Evolutionary conservation across 805 yeast species (phyloP).

Genomic region (Candida ulmi): DNA sequence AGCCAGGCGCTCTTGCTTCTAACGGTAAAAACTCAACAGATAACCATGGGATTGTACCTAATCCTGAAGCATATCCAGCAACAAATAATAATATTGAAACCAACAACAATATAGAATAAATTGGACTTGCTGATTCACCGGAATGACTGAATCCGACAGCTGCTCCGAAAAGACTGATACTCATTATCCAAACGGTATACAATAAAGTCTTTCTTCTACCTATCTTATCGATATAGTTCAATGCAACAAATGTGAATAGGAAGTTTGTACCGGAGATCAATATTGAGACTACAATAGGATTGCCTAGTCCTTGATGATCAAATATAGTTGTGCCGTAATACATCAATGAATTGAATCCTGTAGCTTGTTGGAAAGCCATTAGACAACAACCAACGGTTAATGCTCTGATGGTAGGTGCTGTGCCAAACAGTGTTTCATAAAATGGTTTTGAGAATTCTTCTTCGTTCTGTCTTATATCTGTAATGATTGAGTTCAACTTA

Average conservation of each 20-base stretch:
- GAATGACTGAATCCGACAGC: slow-evolving; percentile 22
- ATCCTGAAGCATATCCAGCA: slow-evolving; percentile 36
- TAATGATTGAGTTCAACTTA: slow-evolving; percentile 42
- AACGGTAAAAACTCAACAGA: slow-evolving; percentile 39
- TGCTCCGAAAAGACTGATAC: slow-evolving; percentile 28
- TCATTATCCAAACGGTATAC: slow-evolving; percentile 34
- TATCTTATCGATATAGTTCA: slow-evolving; percentile 41
- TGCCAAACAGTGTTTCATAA: slow-evolving; percentile 5
- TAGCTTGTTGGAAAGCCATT: slow-evolving; percentile 51
- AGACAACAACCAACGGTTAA: slow-evolving; percentile 44
- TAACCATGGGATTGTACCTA: slow-evolving; percentile 42
- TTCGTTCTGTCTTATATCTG: slow-evolving; percentile 26
- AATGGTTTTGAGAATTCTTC: slow-evolving; percentile 4
- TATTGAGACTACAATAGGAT: slow-evolving; percentile 53
- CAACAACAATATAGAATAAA: slow-evolving; percentile 19
- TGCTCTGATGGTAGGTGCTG: slow-evolving; percentile 31
- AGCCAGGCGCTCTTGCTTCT: slow-evolving; percentile 36
- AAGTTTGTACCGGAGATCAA: slow-evolving; percentile 51
- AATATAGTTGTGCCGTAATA: slow-evolving; percentile 57
- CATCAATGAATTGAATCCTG: slow-evolving; percentile 62
- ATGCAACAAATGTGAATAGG: slow-evolving; percentile 47
- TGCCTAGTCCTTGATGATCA: slow-evolving; percentile 41
- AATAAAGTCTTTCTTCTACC: slow-evolving; percentile 44
- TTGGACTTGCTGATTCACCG: background rate
- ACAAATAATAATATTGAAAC: slow-evolving; percentile 30